A percentile compares a stretch with the other conserved stretches of the same genome.
Conservation (phyloP, 352 stramenopile species). For the Pythium aquatile region DNA sequence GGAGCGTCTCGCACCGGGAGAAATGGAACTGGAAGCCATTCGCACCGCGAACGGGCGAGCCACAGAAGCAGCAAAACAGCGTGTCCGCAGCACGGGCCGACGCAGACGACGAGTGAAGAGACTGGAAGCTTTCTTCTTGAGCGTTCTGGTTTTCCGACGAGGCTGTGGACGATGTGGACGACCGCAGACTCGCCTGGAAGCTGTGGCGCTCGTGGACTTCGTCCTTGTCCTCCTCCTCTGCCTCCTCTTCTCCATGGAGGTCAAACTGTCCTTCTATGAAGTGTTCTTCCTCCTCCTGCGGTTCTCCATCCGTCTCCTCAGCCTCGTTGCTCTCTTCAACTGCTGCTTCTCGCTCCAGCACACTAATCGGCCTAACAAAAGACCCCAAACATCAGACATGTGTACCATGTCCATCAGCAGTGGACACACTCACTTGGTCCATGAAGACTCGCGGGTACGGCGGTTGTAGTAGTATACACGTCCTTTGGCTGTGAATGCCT, state of each 20-base stretch:
- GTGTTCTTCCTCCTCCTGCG: not conserved
- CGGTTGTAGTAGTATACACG: conserved; percentile 90
- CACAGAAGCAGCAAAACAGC: conserved; percentile 82
- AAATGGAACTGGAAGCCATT: conserved; percentile 48
- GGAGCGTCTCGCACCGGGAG: conserved; percentile 40
- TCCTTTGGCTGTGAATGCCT: conserved; percentile 82
- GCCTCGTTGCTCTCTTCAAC: not conserved
- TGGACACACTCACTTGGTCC: conserved; percentile 56
- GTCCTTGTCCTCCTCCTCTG: not conserved
- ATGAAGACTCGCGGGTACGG: conserved; percentile 80
- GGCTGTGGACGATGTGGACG: conserved; percentile 21
- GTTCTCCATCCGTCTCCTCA: conserved; percentile 2
- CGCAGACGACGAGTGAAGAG: not conserved
- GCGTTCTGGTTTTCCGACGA: conserved; percentile 9
- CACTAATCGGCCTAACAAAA: not conserved
- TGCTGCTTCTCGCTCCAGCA: not conserved
- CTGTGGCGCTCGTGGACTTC: conserved; percentile 3
- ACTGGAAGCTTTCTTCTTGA: not conserved
- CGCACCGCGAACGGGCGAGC: conserved; percentile 33
- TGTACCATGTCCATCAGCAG: not conserved
- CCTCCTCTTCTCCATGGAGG: conserved; percentile 6
- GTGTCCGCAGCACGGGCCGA: conserved; percentile 18
- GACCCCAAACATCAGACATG: not conserved
- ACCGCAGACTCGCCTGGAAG: conserved; percentile 5
- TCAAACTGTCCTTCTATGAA: not conserved